phyloP scores from a whole-genome alignment of 495 filamentous ascomycete species.

The Parmelia sp. region DNA sequence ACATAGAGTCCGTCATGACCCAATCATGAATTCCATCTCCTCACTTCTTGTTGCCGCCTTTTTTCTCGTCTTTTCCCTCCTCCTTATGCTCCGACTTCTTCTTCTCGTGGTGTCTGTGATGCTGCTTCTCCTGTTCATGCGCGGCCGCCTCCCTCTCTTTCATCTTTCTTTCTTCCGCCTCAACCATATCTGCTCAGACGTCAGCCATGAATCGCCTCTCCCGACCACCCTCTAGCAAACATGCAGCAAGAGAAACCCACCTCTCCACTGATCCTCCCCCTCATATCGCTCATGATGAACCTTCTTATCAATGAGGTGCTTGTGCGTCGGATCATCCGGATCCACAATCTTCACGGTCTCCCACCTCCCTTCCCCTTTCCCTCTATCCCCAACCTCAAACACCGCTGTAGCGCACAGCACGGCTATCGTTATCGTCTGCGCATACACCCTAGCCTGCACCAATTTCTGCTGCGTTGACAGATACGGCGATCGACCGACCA shows the following conservation, averaged over 20 bases:
- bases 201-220: neutral
- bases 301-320: constrained; percentile 71
- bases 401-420: constrained; percentile 81
- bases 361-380: constrained; percentile 56
- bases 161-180: constrained; percentile 55
- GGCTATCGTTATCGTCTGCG: constrained; percentile 88
- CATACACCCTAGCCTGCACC: constrained; percentile 95
- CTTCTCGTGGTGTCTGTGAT: constrained; percentile 14
- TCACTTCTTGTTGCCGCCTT: constrained; percentile 18
- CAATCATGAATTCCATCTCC: neutral
- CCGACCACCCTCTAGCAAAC: neutral
- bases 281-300: constrained; percentile 73
- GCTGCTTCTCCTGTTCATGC: constrained; percentile 23
- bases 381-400: constrained; percentile 82
- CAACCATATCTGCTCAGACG: constrained; percentile 51
- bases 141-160: constrained; percentile 40
- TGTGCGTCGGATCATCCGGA: constrained; percentile 52
- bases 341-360: constrained; percentile 28
- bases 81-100: constrained; percentile 26
- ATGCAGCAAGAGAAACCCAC: constrained; percentile 1
- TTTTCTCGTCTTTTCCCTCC: constrained; percentile 24
- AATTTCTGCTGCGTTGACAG: constrained; percentile 78
- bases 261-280: constrained; percentile 78
- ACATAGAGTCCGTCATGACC: too few species aligned
- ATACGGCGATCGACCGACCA: constrained; percentile 75